phyloP scores from a whole-genome alignment of 2,329 filamentous ascomycete species.

The Geosmithia morbida region DNA sequence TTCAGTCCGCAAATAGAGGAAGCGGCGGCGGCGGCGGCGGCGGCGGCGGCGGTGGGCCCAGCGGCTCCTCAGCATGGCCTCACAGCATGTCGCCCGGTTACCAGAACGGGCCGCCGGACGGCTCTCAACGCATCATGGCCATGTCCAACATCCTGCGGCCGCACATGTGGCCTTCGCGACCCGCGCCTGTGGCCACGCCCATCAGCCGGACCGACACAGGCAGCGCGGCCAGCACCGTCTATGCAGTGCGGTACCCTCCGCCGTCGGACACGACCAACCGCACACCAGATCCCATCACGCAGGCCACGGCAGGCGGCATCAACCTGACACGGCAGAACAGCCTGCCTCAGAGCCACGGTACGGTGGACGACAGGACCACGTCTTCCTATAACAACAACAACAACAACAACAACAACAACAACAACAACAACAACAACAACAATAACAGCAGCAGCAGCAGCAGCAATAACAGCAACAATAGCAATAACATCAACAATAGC shows the following conservation, averaged over 20 bases:
- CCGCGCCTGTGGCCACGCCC: slow-evolving; percentile 38
- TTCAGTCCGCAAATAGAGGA: slow-evolving; percentile 1
- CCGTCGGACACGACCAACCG: slow-evolving; percentile 35
- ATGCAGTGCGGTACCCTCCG: slow-evolving; percentile 46
- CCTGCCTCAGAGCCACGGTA: slow-evolving; percentile 10
- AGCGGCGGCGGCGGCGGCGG: neutral
- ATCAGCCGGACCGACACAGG: slow-evolving; percentile 47
- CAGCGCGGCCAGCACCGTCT: slow-evolving; percentile 49
- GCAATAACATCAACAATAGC: too few species aligned
- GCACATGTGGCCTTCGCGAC: slow-evolving; percentile 40
- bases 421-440: too few species aligned
- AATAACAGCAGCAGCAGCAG: too few species aligned
- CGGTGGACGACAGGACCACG: slow-evolving; percentile 10
- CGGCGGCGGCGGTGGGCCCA: too few species aligned
- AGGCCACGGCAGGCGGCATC: slow-evolving; percentile 9
- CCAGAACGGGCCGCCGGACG: neutral
- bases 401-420: neutral
- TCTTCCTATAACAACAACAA: slow-evolving; percentile 2
- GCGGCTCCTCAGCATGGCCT: neutral
- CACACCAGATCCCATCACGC: slow-evolving; percentile 23
- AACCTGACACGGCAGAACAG: slow-evolving; percentile 21
- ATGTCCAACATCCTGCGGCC: slow-evolving; percentile 27
- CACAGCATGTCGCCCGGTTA: neutral
- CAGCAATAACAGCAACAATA: too few species aligned
- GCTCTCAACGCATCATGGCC: slow-evolving; percentile 7